A percentile compares a stretch with the other conserved stretches of the same genome.
phyloP scores from a whole-genome alignment of 2,329 filamentous ascomycete genomes.

The Fusarium fujikuroi region DNA sequence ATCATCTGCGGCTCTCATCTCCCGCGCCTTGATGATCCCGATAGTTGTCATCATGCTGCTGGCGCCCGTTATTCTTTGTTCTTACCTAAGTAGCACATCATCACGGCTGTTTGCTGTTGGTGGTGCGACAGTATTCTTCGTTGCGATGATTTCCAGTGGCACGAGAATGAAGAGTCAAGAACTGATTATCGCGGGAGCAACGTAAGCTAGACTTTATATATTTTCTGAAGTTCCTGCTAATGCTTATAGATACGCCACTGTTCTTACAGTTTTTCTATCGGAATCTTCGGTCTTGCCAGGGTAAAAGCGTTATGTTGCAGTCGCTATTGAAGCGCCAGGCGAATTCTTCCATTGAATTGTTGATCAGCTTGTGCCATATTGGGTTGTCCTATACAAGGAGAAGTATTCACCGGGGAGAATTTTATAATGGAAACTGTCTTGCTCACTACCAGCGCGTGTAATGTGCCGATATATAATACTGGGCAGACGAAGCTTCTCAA shows the following conservation, averaged over 20 bases:
- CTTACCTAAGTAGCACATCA: neutral
- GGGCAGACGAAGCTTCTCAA: neutral
- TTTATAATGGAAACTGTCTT: neutral
- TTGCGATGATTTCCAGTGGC: neutral
- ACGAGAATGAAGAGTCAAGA: neutral
- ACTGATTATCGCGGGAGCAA: neutral
- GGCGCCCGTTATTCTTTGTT: neutral
- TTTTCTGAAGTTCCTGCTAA: neutral
- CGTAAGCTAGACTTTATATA: fast-evolving
- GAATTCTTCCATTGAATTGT: neutral
- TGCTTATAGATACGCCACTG: neutral
- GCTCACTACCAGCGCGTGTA: neutral
- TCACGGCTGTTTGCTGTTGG: neutral
- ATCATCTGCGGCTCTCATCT: neutral
- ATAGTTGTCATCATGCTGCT: neutral
- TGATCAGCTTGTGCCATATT: neutral
- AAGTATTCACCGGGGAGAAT: no score
- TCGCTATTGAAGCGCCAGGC: fast-evolving
- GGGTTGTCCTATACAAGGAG: no score
- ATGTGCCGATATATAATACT: no score
- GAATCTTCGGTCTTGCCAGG: neutral
- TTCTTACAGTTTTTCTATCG: neutral
- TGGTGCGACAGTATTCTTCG: neutral
- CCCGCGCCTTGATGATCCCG: neutral
- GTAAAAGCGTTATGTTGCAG: fast-evolving